phyloP scores from a whole-genome alignment of 2,329 filamentous ascomycete species.

The Neonectria sp. region DNA sequence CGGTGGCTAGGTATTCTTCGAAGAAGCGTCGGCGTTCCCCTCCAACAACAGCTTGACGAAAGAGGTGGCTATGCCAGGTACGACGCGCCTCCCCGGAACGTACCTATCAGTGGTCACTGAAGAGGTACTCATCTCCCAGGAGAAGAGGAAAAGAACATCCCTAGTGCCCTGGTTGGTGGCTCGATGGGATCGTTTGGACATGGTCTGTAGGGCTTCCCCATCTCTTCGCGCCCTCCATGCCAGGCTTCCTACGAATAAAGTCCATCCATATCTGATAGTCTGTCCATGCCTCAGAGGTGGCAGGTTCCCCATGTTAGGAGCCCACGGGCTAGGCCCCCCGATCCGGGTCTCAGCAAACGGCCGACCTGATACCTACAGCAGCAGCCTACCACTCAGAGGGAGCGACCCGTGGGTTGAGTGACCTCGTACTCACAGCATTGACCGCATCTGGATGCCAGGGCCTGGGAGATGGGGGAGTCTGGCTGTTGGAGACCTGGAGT shows the following conservation, averaged over 20 bases:
- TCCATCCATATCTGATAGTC: too few relatives aligned
- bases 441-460: constrained; percentile 31
- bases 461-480: constrained; percentile 24
- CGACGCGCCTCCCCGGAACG: neutral
- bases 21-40: constrained; percentile 12
- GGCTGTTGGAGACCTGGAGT: constrained; percentile 17
- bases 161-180: constrained; percentile 19
- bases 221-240: neutral
- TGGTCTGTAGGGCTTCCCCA: constrained; percentile 14
- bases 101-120: constrained; percentile 10
- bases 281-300: neutral
- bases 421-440: constrained; percentile 24
- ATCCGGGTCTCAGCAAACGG: constrained; percentile 23
- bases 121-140: neutral
- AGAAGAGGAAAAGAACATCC: neutral
- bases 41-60: constrained; percentile 19
- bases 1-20: constrained; percentile 12
- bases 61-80: constrained; percentile 4
- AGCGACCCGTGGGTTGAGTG: constrained; percentile 27
- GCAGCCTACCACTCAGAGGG: constrained; percentile 23
- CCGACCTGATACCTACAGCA: constrained; percentile 38
- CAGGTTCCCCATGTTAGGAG: constrained; percentile 10
- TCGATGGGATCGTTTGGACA: constrained; percentile 2
- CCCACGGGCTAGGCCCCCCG: constrained; percentile 16
- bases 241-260: neutral